Evolutionary conservation across 2,329 filamentous ascomycete genomes (phyloP), one percentile per base, ranked within the genome.

Genomic region (Colletotrichum aenigma): DNA sequence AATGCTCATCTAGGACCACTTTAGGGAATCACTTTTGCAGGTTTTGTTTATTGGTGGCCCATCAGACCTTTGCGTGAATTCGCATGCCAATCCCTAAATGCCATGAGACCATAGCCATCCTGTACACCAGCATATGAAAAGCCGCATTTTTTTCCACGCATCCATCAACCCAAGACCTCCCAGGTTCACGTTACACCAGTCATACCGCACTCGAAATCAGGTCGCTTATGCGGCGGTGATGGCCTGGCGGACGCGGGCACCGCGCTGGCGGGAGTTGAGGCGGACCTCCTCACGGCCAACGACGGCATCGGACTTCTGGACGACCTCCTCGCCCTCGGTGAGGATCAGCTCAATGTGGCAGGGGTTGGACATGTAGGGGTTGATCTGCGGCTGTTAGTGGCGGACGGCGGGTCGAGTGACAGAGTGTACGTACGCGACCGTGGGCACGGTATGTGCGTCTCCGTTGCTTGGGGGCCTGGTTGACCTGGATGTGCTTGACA

Each of bases 401-500:
- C 13, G 15, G 6, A 16, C 4, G 30, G 16, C 21, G 13, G 7
- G 8, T n/a, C 21, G 12, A 24, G 43, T 21, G 10, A 21, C 43
- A 7, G 26, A 24, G 10, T 16, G 24, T 26, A 95, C 96, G 85
- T 97, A 98, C 96, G 92, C 97, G 96, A 93, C 97, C 97, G 93
- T 99, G 97, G 80, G 97, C 97, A 93, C 97, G 96, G 95, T 99
- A 99, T 87, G 97, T 99, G 89, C 97, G 94, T 91, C 97, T 93
- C 87, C 97, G 94, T 93, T 98, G 96, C 94, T 98, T 98, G 85
- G 97, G 97, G 83, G 97, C 97, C 93, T 99, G 97, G 95, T 99
- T 99, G 93, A 99, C 97, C 92, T 99, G 97, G 91, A 99, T 99
- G 94, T 98, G 97, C 95, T 98, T 98, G 91, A 99, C 95, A 87